phyloP scores from a whole-genome alignment of 495 filamentous ascomycete species.

The Chlorociboria aeruginascens region DNA sequence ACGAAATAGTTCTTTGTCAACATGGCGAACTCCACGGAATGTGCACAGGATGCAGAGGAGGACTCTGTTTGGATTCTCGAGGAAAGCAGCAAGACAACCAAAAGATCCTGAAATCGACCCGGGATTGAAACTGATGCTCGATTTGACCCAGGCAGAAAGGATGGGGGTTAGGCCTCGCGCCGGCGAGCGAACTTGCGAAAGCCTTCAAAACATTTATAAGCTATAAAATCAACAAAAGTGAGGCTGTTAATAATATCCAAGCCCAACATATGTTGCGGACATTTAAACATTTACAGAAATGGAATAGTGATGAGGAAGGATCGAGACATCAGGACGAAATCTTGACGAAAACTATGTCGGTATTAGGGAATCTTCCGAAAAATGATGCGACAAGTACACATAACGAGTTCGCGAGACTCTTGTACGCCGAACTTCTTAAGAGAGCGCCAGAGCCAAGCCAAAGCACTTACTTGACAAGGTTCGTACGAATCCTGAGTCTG shows the following conservation, averaged over 20 bases:
- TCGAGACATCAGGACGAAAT: conserved; percentile 20
- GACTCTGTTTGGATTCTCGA: conserved; percentile 45
- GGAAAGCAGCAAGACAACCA: conserved; percentile 37
- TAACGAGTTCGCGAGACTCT: conserved; percentile 39
- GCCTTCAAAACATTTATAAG: conserved; percentile 56
- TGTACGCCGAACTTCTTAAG: conserved; percentile 27
- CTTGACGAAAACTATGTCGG: no score
- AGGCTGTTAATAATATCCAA: conserved; percentile 52
- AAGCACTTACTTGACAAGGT: conserved; percentile 16
- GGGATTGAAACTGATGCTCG: conserved; percentile 44
- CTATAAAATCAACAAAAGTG: conserved; percentile 34
- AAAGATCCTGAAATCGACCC: conserved; percentile 46
- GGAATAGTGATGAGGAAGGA: conserved; percentile 23
- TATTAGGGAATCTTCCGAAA: no score
- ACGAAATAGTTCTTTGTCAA: no score
- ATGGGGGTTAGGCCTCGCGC: conserved; percentile 44
- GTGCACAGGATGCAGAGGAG: conserved; percentile 21
- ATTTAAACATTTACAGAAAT: conserved; percentile 40
- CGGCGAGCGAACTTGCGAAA: conserved; percentile 41
- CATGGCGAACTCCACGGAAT: no score
- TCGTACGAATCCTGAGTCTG: conserved; percentile 42
- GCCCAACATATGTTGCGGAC: conserved; percentile 43
- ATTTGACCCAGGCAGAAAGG: conserved; percentile 31
- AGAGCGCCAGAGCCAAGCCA: not conserved
- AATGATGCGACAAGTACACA: conserved; percentile 30